These are phyloP conservation scores for Phanerodontia chrysosporium DNA, from an alignment of 768 basidiomycete genomes.

Conservation along the genomic window DNA sequence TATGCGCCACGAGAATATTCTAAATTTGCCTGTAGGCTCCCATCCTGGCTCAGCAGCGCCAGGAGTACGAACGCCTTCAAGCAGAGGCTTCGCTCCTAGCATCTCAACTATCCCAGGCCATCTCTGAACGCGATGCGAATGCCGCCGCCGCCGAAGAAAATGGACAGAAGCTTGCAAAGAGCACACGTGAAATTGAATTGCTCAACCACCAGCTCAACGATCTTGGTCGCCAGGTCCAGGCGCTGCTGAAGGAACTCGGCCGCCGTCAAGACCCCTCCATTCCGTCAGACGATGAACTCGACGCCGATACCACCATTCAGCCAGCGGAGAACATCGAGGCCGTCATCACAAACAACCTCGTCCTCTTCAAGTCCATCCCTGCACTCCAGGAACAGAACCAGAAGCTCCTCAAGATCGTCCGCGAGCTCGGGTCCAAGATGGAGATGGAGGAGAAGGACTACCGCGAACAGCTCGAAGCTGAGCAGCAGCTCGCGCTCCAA, in stretches of 20 bases:
- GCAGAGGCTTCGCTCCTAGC: constrained; percentile 79
- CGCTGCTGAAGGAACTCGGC: constrained; percentile 72
- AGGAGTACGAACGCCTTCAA: constrained; percentile 82
- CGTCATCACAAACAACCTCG: constrained; percentile 85
- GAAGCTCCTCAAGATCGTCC: constrained; percentile 76
- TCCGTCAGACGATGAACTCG: constrained; percentile 61
- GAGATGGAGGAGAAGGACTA: constrained; percentile 82
- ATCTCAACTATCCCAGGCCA: constrained; percentile 68
- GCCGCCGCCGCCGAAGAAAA: constrained; percentile 51
- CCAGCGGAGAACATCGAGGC: constrained; percentile 60
- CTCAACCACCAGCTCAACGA: constrained; percentile 76
- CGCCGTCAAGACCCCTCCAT: constrained; percentile 83
- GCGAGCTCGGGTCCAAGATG: constrained; percentile 80
- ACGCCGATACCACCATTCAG: constrained; percentile 37
- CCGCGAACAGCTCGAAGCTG: constrained; percentile 61
- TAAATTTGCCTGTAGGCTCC: constrained; percentile 59
- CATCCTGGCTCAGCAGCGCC: constrained; percentile 82
- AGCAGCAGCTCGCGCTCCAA: constrained; percentile 73
- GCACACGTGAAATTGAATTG: constrained; percentile 58
- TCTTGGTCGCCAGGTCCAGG: constrained; percentile 80
- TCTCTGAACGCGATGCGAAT: constrained; percentile 71
- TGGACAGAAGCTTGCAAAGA: constrained; percentile 57
- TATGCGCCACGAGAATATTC: not conserved
- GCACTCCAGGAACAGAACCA: constrained; percentile 90
- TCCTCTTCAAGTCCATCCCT: constrained; percentile 77